Evolutionary conservation across 345 rosid genomes (phyloP), one percentile per base, ranked within the genome.

Genomic region (Alliaria petiolata): DNA sequence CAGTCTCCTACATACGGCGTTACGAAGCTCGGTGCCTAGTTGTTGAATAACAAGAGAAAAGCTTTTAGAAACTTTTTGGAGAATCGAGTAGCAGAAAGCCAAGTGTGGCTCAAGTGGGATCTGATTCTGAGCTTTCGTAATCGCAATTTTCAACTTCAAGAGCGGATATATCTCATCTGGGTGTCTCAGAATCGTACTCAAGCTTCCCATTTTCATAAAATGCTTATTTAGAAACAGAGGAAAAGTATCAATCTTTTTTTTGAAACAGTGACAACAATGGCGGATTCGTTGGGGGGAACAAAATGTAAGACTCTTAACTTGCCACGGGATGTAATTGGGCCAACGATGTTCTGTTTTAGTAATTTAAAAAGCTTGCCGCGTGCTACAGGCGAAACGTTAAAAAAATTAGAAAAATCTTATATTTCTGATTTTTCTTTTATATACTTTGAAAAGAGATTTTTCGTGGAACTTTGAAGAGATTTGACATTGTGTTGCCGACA

Each of bases 41-140:
- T 93, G 97, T 47, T 90, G 98, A 78, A 90, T 87, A 49, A 90
- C 93, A 62, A 90, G 83, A 62, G 69, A 85, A 68, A 93, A 93
- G 82, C 90, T 88, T 12, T 89, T 85, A 76, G 97, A 90, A 35
- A 93, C 93, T 67, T 87, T 90, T 42, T 78, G 90, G 46, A 93
- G 97, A 85, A 87, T 81, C 1, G 92, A 55, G 71, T 87, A 93
- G 66, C 93, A 93, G 74, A 89, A 85, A 19, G 69, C 92, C 85
- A 90, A 89, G 78, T 87, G 84, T 62, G 90, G 90, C 58, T 87
- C 81, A n/a, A 64, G 71, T 4, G 97, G 98, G 83, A 89, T 90
- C 84, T 89, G 93, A 67, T 87, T 90, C 84, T 79, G 84, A 9
- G 97, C 97, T 38, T 81, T 68, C 34, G 59, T 80, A 1, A 76